These are phyloP conservation scores for Trichophyton schoenleinii DNA, from an alignment of 2,329 filamentous ascomycete species.

Conservation along the genomic window DNA sequence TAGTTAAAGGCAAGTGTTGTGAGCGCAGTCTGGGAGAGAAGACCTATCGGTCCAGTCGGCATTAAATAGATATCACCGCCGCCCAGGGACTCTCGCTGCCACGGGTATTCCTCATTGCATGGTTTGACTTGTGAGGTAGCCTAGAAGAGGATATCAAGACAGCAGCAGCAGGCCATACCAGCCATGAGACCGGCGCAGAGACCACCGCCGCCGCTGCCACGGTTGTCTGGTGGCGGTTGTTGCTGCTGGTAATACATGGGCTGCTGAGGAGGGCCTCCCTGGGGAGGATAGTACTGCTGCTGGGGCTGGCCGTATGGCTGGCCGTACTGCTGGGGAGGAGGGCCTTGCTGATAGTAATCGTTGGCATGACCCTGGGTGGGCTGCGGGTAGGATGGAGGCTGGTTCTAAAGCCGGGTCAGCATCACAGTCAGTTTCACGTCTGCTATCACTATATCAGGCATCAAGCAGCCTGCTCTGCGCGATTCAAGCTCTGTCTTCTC, in stretches of 20 bases:
- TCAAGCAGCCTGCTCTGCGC: background rate
- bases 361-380: background rate
- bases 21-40: background rate
- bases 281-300: conserved; percentile 19
- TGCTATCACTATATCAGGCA: background rate
- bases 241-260: conserved; percentile 30
- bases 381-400: conserved; percentile 10
- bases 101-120: background rate
- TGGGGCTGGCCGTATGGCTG: conserved; percentile 17
- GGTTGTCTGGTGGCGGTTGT: conserved; percentile 22
- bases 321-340: conserved; percentile 6
- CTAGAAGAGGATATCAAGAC: conserved; percentile 37
- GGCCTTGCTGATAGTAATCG: conserved; percentile 11
- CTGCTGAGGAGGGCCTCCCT: conserved; percentile 19
- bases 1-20: background rate
- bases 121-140: background rate
- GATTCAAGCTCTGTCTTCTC: background rate
- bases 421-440: background rate
- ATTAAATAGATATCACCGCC: too few species aligned
- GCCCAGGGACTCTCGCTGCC: background rate
- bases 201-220: conserved; percentile 26
- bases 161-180: conserved; percentile 39
- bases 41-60: too few species aligned
- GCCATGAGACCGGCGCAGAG: conserved; percentile 38
- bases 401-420: background rate